Conservation (phyloP, 352 stramenopile species). For the Phytophthora sojae region DNA sequence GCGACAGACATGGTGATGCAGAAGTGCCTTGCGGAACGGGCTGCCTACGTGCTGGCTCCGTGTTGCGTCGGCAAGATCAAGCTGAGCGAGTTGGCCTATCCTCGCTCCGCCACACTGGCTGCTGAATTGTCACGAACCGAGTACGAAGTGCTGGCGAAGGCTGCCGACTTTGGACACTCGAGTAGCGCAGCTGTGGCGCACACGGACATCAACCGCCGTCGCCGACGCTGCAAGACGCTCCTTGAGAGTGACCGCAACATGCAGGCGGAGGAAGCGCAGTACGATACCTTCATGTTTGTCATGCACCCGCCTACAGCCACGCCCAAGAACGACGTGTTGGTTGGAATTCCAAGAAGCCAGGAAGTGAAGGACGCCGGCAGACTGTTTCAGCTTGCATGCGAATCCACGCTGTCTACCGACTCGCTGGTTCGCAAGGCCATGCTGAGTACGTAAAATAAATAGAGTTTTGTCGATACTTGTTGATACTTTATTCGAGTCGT, state of each 20-base stretch:
- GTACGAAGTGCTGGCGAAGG: conserved; percentile 82
- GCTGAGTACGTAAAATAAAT: conserved; percentile 23
- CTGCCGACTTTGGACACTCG: conserved; percentile 77
- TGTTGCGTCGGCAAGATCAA: conserved; percentile 89
- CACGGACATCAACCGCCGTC: conserved; percentile 56
- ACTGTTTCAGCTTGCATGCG: conserved; percentile 40
- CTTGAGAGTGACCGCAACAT: conserved; percentile 84
- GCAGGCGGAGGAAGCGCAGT: conserved; percentile 58
- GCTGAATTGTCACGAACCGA: conserved; percentile 58
- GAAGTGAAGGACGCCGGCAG: conserved; percentile 4
- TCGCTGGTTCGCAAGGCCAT: conserved; percentile 38
- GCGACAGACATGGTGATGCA: conserved; percentile 86
- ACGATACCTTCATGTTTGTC: conserved; percentile 78
- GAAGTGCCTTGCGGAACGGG: conserved; percentile 64
- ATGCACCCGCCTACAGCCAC: conserved; percentile 78
- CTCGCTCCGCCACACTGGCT: conserved; percentile 59
- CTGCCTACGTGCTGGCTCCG: conserved; percentile 79
- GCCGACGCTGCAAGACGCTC: conserved; percentile 81
- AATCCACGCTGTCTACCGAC: conserved; percentile 33
- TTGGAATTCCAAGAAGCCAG: conserved; percentile 57
- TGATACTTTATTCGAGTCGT: neutral
- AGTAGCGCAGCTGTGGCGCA: conserved; percentile 49
- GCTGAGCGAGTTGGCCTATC: conserved; percentile 64
- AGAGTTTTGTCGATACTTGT: neutral
- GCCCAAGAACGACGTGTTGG: conserved; percentile 87